phyloP scores from a whole-genome alignment of 2,329 filamentous ascomycete species.

The Cadophora sp. region DNA sequence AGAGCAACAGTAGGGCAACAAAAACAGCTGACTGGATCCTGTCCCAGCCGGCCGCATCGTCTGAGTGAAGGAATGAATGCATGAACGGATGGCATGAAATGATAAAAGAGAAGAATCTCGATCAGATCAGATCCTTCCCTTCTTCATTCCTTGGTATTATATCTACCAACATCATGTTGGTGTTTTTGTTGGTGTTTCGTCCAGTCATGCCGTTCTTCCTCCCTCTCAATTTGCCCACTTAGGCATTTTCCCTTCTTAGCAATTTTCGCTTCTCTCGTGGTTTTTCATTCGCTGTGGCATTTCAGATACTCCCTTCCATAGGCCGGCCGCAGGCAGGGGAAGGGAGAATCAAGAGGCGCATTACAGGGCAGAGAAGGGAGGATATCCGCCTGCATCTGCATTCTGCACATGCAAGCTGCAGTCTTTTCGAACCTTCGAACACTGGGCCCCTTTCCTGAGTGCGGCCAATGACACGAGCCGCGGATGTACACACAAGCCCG shows the following conservation, averaged over 20 bases:
- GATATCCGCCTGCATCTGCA: background rate
- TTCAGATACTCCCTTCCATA: background rate
- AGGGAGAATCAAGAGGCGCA: too few species aligned
- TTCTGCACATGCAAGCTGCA: slow-evolving; percentile 9
- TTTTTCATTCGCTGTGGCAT: background rate
- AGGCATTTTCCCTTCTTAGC: too few species aligned
- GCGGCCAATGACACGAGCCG: background rate
- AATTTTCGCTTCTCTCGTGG: too few species aligned
- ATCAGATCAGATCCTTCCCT: slow-evolving; percentile 6
- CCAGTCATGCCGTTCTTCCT: background rate
- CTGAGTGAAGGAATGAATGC: background rate
- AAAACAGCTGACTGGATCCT: background rate
- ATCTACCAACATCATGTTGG: background rate
- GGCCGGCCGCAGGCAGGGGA: background rate
- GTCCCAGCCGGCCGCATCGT: background rate
- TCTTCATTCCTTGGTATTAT: background rate
- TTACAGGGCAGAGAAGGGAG: too few species aligned
- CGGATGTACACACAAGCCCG: background rate
- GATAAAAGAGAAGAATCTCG: background rate
- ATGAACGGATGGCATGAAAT: background rate
- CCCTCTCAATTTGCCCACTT: background rate
- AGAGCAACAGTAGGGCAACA: background rate
- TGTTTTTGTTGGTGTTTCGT: slow-evolving; percentile 5
- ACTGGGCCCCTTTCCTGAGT: background rate
- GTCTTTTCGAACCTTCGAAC: slow-evolving; percentile 7